Evolutionary conservation across 805 yeast genomes (phyloP).

Genomic region (Spencermartinsiella europaea): DNA sequence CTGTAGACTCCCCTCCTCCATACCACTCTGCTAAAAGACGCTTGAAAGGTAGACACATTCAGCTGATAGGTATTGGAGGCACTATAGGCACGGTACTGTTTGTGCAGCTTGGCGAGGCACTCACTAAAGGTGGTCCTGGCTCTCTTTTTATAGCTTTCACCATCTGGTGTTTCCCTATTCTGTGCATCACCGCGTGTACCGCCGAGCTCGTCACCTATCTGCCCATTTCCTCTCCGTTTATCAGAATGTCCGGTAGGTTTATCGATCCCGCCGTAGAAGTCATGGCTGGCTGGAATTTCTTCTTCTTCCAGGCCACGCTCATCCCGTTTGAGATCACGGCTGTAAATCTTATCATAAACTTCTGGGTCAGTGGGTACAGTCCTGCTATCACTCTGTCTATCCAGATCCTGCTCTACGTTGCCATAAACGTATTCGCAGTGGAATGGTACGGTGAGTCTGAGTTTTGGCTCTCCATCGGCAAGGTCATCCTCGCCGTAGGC

Average conservation of each 20-base stretch:
- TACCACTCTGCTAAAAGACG: slow-evolving; percentile 40
- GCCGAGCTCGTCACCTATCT: slow-evolving; percentile 77
- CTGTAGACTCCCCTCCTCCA: slow-evolving; percentile 11
- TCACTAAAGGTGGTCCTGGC: slow-evolving; percentile 66
- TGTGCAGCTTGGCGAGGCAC: slow-evolving; percentile 62
- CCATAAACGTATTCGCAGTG: slow-evolving; percentile 70
- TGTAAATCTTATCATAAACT: slow-evolving; percentile 72
- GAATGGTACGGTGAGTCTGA: slow-evolving; percentile 75
- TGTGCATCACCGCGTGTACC: slow-evolving; percentile 60
- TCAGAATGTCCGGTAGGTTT: slow-evolving; percentile 68
- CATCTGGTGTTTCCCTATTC: slow-evolving; percentile 65
- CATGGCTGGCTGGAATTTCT: slow-evolving; percentile 75
- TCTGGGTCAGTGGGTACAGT: slow-evolving; percentile 71
- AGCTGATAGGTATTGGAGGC: slow-evolving; percentile 74
- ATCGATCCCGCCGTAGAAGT: slow-evolving; percentile 71
- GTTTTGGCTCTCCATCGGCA: slow-evolving; percentile 71
- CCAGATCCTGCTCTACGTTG: slow-evolving; percentile 57
- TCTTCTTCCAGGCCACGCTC: slow-evolving; percentile 67
- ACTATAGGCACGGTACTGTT: slow-evolving; percentile 78
- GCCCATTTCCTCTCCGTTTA: slow-evolving; percentile 74
- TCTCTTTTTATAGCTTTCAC: slow-evolving; percentile 59
- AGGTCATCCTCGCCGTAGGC: slow-evolving; percentile 70
- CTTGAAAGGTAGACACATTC: slow-evolving; percentile 65
- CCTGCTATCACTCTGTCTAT: slow-evolving; percentile 66
- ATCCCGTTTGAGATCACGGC: slow-evolving; percentile 83